Percentiles rank a stretch among this genome's conserved stretches.
Conservation (phyloP, 164 flowering plant species). For the Tetracentron sinense region DNA sequence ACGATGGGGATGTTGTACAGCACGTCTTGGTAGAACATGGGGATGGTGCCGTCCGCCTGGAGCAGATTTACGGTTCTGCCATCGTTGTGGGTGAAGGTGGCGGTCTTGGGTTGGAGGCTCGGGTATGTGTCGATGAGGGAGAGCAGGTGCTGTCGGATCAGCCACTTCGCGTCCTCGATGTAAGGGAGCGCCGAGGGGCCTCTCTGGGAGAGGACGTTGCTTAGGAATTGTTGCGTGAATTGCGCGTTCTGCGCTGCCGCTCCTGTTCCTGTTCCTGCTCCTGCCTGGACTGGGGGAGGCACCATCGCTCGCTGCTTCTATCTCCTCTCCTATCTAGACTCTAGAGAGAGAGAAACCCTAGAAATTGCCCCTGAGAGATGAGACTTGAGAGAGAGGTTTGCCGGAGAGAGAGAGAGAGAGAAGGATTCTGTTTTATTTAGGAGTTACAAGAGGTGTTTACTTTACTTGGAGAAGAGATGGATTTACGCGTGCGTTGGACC, state of each 20-base stretch:
- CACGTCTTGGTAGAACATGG: constrained; percentile 45
- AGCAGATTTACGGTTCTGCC: constrained; percentile 66
- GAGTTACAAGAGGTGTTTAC: no score
- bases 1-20: constrained; percentile 64
- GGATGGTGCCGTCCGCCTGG: constrained; percentile 67
- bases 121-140: constrained; percentile 40
- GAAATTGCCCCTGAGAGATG: no score
- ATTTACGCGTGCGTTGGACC: no score
- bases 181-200: constrained; percentile 66
- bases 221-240: constrained; percentile 52
- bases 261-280: no score
- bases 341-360: neutral
- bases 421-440: no score
- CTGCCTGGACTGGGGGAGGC: neutral
- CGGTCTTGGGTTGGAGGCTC: constrained; percentile 55
- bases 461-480: no score
- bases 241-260: constrained; percentile 26
- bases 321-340: no score
- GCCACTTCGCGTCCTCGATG: constrained; percentile 59
- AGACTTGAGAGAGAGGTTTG: no score
- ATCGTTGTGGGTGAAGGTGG: constrained; percentile 68
- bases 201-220: constrained; percentile 59
- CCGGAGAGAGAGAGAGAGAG: no score
- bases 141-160: constrained; percentile 65
- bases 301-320: no score